Evolutionary conservation across 1,284 basidiomycete genomes (phyloP).

Genomic region (Grifola frondosa): DNA sequence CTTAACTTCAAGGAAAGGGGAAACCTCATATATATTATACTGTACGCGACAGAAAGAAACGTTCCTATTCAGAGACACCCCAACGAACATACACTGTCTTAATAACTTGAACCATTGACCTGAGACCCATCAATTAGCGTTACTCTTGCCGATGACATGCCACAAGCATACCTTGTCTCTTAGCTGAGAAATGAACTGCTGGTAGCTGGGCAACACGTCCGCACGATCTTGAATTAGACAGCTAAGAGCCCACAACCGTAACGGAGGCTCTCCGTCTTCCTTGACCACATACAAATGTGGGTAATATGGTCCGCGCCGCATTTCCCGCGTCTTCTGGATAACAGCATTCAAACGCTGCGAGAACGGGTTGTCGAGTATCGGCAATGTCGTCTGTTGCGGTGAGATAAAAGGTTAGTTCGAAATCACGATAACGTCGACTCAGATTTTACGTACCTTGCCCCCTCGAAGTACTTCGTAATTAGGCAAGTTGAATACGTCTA

Average conservation of each 20-base stretch:
- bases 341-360: constrained; percentile 92
- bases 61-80: no score
- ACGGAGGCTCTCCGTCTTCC: constrained; percentile 93
- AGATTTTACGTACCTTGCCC: constrained; percentile 74
- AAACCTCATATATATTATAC: no score
- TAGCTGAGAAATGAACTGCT: constrained; percentile 83
- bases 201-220: constrained; percentile 93
- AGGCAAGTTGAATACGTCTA: constrained; percentile 93
- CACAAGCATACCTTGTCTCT: constrained; percentile 68
- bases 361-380: constrained; percentile 89
- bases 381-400: constrained; percentile 85
- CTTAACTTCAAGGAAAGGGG: no score
- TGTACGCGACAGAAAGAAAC: no score
- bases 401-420: background rate
- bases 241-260: constrained; percentile 94
- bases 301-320: constrained; percentile 87
- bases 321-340: constrained; percentile 89
- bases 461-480: constrained; percentile 87
- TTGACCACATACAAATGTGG: constrained; percentile 98
- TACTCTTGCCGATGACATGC: no score
- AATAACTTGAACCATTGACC: constrained; percentile 29
- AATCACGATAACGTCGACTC: constrained; percentile 3
- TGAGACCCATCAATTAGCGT: background rate
- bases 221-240: constrained; percentile 94
- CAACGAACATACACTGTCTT: constrained; percentile 3